Conservation (phyloP, 2,329 filamentous ascomycete genomes). For the Alternaria brassicae region DNA sequence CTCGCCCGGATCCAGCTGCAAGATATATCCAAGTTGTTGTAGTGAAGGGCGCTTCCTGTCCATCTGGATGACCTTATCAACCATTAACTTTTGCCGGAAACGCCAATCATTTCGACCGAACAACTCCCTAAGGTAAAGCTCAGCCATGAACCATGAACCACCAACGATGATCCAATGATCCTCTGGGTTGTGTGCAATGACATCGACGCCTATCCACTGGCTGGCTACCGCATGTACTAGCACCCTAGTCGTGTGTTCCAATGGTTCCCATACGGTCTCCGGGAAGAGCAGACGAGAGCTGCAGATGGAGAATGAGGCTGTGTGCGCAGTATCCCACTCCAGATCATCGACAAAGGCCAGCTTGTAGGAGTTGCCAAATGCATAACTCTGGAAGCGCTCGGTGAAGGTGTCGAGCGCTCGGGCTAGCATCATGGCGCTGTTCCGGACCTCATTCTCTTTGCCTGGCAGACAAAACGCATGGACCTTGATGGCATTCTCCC, state of each 20-base stretch:
- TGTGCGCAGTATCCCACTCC: slow-evolving; percentile 73
- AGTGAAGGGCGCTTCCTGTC: slow-evolving; percentile 85
- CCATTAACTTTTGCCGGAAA: slow-evolving; percentile 84
- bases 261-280: slow-evolving; percentile 82
- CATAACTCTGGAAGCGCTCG: slow-evolving; percentile 86
- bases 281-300: slow-evolving; percentile 87
- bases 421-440: slow-evolving; percentile 85
- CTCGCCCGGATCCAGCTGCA: slow-evolving; percentile 84
- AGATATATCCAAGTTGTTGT: slow-evolving; percentile 75
- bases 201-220: slow-evolving; percentile 94
- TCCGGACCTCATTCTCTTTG: slow-evolving; percentile 79
- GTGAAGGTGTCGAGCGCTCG: slow-evolving; percentile 89
- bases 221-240: slow-evolving; percentile 84
- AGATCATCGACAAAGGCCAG: slow-evolving; percentile 94
- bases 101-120: slow-evolving; percentile 95
- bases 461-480: slow-evolving; percentile 91
- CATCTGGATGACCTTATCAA: slow-evolving; percentile 80
- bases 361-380: slow-evolving; percentile 85
- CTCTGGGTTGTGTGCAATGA: slow-evolving; percentile 79
- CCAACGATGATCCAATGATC: slow-evolving; percentile 92
- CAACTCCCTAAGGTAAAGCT: slow-evolving; percentile 86
- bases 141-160: slow-evolving; percentile 92
- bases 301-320: slow-evolving; percentile 85
- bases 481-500: slow-evolving; percentile 84
- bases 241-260: slow-evolving; percentile 80